These are phyloP conservation scores for Aspergillus sclerotiicarbonarius DNA, from an alignment of 495 filamentous ascomycete species.

Conservation along the genomic window DNA sequence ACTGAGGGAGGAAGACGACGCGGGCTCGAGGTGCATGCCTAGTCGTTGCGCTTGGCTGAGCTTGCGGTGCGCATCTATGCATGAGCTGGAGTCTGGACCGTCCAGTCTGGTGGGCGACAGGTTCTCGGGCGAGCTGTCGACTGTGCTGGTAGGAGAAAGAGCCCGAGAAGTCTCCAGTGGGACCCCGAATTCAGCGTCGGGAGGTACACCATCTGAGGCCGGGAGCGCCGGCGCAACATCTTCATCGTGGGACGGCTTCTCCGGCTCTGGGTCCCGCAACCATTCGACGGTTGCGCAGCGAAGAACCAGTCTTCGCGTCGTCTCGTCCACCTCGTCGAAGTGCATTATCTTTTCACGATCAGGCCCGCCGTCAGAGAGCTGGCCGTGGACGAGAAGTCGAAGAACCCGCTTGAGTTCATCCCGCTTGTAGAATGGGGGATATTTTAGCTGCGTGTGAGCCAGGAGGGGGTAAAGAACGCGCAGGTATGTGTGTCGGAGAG, in stretches of 20 bases:
- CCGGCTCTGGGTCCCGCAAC: slow-evolving; percentile 51
- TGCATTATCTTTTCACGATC: slow-evolving; percentile 59
- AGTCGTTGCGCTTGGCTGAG: slow-evolving; percentile 33
- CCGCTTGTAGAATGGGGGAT: slow-evolving; percentile 85
- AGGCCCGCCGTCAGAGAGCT: slow-evolving; percentile 32
- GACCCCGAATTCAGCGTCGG: slow-evolving; percentile 25
- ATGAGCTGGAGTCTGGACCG: slow-evolving; percentile 10
- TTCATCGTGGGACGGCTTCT: slow-evolving; percentile 2
- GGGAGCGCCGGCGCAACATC: slow-evolving; percentile 2
- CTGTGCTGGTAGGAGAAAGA: slow-evolving; percentile 46
- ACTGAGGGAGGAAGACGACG: slow-evolving; percentile 55
- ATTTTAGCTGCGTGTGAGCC: slow-evolving; percentile 82
- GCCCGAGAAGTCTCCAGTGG: slow-evolving; percentile 29
- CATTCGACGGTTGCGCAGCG: slow-evolving; percentile 83
- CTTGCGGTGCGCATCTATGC: slow-evolving; percentile 21
- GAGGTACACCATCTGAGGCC: slow-evolving; percentile 8
- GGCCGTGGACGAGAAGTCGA: slow-evolving; percentile 55
- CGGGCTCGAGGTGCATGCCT: slow-evolving; percentile 48
- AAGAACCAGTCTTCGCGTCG: slow-evolving; percentile 77
- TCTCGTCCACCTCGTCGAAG: slow-evolving; percentile 88
- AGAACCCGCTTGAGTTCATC: slow-evolving; percentile 79
- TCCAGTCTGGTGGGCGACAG: slow-evolving; percentile 29
- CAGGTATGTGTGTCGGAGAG: slow-evolving; percentile 95
- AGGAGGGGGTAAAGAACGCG: slow-evolving; percentile 89
- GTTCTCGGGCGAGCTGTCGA: slow-evolving; percentile 29